These are phyloP conservation scores for Arctostaphylos glauca DNA, from an alignment of 148 eudicot genomes.

Conservation along the genomic window DNA sequence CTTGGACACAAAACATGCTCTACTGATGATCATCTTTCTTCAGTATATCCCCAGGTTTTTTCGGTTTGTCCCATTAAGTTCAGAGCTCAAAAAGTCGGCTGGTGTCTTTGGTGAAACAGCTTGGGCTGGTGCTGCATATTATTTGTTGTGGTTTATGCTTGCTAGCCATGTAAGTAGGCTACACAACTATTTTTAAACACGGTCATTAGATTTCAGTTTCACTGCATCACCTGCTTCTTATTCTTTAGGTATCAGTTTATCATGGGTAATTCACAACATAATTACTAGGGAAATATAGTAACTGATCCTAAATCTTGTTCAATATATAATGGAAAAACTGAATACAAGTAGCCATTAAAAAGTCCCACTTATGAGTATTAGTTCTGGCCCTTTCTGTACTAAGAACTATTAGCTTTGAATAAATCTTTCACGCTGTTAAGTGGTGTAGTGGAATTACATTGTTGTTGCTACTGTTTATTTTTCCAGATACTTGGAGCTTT, in stretches of 20 bases:
- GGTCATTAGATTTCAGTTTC: background rate
- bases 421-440: background rate
- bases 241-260: background rate
- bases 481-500: conserved; percentile 62
- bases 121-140: conserved; percentile 83
- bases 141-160: conserved; percentile 62
- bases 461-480: background rate
- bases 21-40: conserved; percentile 40
- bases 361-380: background rate
- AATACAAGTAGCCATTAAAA: background rate
- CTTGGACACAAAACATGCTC: conserved; percentile 45
- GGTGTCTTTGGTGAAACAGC: conserved; percentile 74
- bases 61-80: conserved; percentile 52
- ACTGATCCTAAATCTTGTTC: background rate
- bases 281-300: background rate
- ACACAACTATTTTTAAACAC: background rate
- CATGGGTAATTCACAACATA: background rate
- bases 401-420: background rate
- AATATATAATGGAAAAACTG: background rate
- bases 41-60: conserved; percentile 63
- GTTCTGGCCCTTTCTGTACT: background rate
- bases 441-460: background rate
- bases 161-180: conserved; percentile 64
- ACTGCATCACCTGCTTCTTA: background rate
- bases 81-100: conserved; percentile 59